These are phyloP conservation scores for Haematococcus sp. DNA, from an alignment of 139 green algal genomes.

Conservation along the genomic window DNA sequence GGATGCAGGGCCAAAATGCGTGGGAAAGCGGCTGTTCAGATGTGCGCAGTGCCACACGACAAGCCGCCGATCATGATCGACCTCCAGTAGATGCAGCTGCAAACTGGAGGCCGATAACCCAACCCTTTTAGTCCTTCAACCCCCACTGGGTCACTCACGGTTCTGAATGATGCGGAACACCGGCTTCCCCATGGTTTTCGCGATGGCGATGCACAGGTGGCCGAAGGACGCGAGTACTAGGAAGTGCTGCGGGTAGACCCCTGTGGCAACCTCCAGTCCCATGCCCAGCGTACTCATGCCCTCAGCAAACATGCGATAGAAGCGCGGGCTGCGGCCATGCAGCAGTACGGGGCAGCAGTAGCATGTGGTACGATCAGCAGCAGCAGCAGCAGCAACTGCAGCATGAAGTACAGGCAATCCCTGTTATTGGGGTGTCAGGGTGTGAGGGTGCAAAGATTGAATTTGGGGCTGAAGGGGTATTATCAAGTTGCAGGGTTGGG, in stretches of 20 bases:
- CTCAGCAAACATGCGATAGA: constrained; percentile 77
- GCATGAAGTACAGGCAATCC: not conserved
- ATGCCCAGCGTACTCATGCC: constrained; percentile 50
- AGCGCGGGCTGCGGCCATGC: not conserved
- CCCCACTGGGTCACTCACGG: too few relatives aligned
- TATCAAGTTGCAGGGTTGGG: too few relatives aligned
- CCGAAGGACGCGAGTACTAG: constrained; percentile 70
- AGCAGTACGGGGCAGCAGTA: not conserved
- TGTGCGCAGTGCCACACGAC: too few relatives aligned
- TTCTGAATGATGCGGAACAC: constrained; percentile 58
- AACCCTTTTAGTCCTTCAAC: too few relatives aligned
- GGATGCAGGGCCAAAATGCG: too few relatives aligned
- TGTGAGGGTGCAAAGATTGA: too few relatives aligned
- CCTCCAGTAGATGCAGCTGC: too few relatives aligned
- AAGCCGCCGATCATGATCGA: too few relatives aligned
- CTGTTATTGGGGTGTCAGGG: too few relatives aligned
- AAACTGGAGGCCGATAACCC: too few relatives aligned
- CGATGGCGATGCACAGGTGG: constrained; percentile 68
- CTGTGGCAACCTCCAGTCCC: constrained; percentile 78
- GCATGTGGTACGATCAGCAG: not conserved
- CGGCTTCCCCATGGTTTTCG: constrained; percentile 77
- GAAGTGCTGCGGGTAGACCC: constrained; percentile 68
- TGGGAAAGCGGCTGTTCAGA: too few relatives aligned
- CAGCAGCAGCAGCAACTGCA: not conserved
- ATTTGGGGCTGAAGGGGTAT: too few relatives aligned